A percentile compares a stretch with the other conserved stretches of the same genome.
These are phyloP conservation scores for Exsudoporus frostii DNA, from an alignment of 768 basidiomycete species.

Conservation along the genomic window DNA sequence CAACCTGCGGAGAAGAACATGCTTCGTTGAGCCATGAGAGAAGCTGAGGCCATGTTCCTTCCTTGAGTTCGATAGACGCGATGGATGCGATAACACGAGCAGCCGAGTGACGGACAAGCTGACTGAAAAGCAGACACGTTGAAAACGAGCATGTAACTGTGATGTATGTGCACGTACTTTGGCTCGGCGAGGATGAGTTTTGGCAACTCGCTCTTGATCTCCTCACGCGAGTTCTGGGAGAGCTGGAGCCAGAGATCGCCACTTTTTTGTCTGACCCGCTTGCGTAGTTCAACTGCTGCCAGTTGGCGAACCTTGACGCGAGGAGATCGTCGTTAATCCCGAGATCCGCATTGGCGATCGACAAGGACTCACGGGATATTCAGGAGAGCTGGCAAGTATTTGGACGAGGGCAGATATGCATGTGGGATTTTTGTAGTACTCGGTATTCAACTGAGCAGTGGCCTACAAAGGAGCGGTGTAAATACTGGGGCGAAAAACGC, in stretches of 20 bases:
- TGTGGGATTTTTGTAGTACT: constrained; percentile 87
- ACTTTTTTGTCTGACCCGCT: constrained; percentile 79
- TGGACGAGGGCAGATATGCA: constrained; percentile 90
- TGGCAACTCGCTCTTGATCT: constrained; percentile 84
- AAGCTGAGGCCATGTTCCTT: constrained; percentile 80
- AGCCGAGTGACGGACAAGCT: constrained; percentile 87
- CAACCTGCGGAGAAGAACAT: constrained; percentile 60
- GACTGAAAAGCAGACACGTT: constrained; percentile 42
- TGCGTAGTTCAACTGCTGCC: constrained; percentile 93
- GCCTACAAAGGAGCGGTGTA: constrained; percentile 50
- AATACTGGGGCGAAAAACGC: constrained; percentile 18
- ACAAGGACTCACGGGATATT: constrained; percentile 63
- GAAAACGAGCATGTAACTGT: not conserved
- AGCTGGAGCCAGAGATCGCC: constrained; percentile 80
- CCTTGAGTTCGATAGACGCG: constrained; percentile 81
- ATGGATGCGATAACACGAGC: constrained; percentile 93
- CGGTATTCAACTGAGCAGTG: constrained; percentile 84
- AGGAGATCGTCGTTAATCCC: constrained; percentile 3
- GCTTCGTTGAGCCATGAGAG: constrained; percentile 84
- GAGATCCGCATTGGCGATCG: constrained; percentile 7
- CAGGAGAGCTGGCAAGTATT: constrained; percentile 82
- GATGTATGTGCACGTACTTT: constrained; percentile 48
- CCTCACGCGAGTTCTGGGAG: constrained; percentile 61
- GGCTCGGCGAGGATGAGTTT: constrained; percentile 73
- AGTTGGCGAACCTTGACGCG: constrained; percentile 83